Evolutionary conservation across 2,329 filamentous ascomycete species (phyloP).

Genomic region (Trichoderma harzianum): DNA sequence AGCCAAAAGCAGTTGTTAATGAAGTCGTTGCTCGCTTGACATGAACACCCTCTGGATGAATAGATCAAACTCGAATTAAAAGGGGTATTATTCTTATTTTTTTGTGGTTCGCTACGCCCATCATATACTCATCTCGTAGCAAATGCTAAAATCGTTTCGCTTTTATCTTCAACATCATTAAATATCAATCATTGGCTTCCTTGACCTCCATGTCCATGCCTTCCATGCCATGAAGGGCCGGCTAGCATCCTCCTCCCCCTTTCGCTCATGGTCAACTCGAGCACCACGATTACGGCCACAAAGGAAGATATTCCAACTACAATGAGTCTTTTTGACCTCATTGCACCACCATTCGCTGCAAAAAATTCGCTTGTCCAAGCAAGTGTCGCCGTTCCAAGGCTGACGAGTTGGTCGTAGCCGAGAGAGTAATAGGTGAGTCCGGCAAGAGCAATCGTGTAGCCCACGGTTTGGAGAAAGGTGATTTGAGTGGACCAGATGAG

Average conservation of each 20-base stretch:
- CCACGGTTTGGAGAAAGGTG: constrained; percentile 67
- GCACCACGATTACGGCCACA: constrained; percentile 27
- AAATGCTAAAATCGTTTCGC: not conserved
- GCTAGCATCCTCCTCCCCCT: not conserved
- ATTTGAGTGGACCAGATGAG: constrained; percentile 75
- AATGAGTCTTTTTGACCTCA: constrained; percentile 15
- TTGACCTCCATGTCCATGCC: not conserved
- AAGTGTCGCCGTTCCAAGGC: constrained; percentile 18
- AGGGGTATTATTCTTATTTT: not conserved
- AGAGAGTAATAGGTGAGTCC: constrained; percentile 50
- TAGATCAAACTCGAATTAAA: not conserved
- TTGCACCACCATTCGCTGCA: constrained; percentile 17
- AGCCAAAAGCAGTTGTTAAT: not conserved
- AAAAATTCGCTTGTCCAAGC: constrained; percentile 4
- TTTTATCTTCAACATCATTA: not conserved
- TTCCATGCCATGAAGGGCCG: not conserved
- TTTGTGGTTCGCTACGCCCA: not conserved
- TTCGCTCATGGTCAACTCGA: constrained; percentile 18
- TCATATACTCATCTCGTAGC: not conserved
- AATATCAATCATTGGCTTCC: not conserved
- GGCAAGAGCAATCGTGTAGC: constrained; percentile 67
- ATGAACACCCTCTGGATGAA: not conserved
- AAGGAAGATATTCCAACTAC: constrained; percentile 23
- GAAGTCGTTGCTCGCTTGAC: not conserved
- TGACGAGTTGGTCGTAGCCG: constrained; percentile 35